Evolutionary conservation across 768 basidiomycete genomes (phyloP), one percentile per base, ranked within the genome.

Genomic region (Phylloporus scabripes): DNA sequence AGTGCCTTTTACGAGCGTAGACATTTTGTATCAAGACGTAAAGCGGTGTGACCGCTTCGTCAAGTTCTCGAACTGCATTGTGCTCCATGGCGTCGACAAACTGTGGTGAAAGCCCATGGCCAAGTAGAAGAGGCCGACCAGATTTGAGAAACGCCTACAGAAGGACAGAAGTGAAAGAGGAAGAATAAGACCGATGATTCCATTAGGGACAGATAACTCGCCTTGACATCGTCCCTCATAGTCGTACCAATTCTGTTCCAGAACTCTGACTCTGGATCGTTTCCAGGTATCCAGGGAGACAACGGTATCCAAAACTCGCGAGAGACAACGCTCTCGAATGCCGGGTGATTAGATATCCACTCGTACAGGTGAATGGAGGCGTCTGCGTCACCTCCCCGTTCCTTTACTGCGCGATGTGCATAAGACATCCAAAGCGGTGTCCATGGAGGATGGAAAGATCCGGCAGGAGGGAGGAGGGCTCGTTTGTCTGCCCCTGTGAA

Each of bases 71-170:
- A n/a, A 60, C 62, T 11, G 80, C 76, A 20, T 78, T 75, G 5
- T 48, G 46, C 62, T 86, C 74, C 15, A 89, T 64, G 28, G 75
- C 68, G 49, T 80, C 69, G 18, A 87, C 73, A 14, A 81, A 59
- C 7, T 69, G 64, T 59, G 76, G 74, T 3, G 80, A 63, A 24
- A 87, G 57, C 4, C 85, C 87, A 56, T 71, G 76, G 11, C 80
- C 77, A 5, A 89, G 74, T 3, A 90, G 73, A 36, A 89, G 69
- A 18, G 85, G 82, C n/a, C 84, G 73, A 15, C 78, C 81, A 0
- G 82, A 80, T 54, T 72, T 74, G 34, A 90, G 58, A 60, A 90
- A 87, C 12, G 76, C 71, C 84, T 89, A 53, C 17, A 51, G 37
- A 18, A 42, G 46, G 24, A 31, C n/a, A 12, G 4, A 12, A 31